These are phyloP conservation scores for Syzygium oleosum DNA, from an alignment of 345 rosid species.

Conservation along the genomic window DNA sequence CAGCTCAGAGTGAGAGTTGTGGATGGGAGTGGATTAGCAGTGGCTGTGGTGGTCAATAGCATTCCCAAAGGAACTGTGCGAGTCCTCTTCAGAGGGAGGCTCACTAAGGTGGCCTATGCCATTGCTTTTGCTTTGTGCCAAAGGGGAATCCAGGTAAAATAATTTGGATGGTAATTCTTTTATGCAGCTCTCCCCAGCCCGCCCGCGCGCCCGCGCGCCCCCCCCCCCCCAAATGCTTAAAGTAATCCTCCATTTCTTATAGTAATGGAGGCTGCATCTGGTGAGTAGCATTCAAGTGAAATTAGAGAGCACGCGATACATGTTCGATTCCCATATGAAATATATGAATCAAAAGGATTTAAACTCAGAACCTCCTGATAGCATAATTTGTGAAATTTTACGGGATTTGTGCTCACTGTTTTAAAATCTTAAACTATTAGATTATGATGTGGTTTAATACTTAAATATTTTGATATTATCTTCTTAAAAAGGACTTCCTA, in stretches of 20 bases:
- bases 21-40: constrained; percentile 6
- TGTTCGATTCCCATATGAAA: neutral
- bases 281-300: neutral
- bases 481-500: neutral
- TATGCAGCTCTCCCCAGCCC: neutral
- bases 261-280: neutral
- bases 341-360: neutral
- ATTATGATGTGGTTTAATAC: neutral
- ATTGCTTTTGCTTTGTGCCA: neutral
- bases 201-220: too few relatives aligned
- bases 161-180: neutral
- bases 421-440: neutral
- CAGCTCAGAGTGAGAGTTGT: constrained; percentile 2
- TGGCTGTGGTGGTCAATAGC: constrained; percentile 1
- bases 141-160: neutral
- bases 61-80: constrained; percentile 5
- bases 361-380: neutral
- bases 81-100: constrained; percentile 3
- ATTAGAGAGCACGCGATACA: neutral
- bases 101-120: constrained; percentile 3
- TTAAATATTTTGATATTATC: neutral
- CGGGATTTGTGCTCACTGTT: neutral
- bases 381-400: neutral
- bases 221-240: neutral
- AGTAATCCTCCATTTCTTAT: neutral